phyloP scores from a whole-genome alignment of 2,329 filamentous ascomycete species.

The Chaetomiaceae sp. region DNA sequence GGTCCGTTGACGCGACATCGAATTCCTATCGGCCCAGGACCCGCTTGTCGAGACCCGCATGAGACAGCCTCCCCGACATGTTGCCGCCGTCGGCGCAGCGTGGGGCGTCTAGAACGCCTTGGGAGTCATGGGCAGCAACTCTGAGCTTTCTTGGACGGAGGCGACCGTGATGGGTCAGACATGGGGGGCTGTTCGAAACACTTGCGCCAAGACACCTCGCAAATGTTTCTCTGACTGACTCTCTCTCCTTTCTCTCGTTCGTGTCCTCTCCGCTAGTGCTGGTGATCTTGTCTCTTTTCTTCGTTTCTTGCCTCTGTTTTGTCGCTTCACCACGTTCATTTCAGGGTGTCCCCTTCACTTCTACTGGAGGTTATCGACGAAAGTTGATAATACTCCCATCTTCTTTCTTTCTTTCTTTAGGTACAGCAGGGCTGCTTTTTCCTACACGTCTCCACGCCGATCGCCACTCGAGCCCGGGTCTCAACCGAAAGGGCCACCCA shows the following conservation, averaged over 20 bases:
- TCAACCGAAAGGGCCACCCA: background rate
- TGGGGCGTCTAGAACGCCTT: conserved; percentile 7
- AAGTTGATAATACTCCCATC: conserved; percentile 7
- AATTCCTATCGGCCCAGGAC: conserved; percentile 11
- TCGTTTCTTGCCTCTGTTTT: conserved; percentile 4
- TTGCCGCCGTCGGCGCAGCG: conserved; percentile 1
- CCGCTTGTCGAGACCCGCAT: conserved; percentile 11
- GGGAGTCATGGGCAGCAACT: background rate
- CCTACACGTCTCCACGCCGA: conserved; percentile 1
- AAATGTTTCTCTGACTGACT: conserved; percentile 1
- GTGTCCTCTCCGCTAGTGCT: conserved; percentile 4
- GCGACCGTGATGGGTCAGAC: background rate
- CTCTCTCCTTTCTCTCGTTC: background rate
- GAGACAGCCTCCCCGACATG: conserved; percentile 14
- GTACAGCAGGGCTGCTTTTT: conserved; percentile 14
- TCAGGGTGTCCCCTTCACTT: conserved; percentile 13
- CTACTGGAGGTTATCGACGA: conserved; percentile 6
- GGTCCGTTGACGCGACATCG: conserved; percentile 1
- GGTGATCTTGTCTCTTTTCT: conserved; percentile 10
- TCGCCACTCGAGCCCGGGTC: conserved; percentile 1
- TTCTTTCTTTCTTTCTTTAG: background rate
- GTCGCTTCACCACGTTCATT: conserved; percentile 16
- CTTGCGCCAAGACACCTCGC: conserved; percentile 1
- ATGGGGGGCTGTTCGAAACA: conserved; percentile 6
- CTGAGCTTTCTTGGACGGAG: background rate